phyloP scores from a whole-genome alignment of 2,329 filamentous ascomycete species.

The Nakataea oryzae region DNA sequence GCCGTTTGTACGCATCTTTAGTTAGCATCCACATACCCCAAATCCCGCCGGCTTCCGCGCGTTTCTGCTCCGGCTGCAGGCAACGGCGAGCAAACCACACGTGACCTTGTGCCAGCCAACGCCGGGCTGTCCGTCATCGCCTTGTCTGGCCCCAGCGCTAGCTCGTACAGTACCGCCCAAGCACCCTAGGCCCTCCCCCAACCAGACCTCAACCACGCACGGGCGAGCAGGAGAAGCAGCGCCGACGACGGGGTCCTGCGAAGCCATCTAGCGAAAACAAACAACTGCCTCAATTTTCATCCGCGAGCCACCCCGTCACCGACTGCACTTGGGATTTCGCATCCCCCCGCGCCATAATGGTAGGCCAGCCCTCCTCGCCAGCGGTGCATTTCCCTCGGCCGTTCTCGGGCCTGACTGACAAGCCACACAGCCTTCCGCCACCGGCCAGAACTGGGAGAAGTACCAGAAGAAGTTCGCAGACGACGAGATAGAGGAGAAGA shows the following conservation, averaged over 20 bases:
- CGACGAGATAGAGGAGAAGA: slow-evolving; percentile 97
- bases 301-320: not conserved
- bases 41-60: not conserved
- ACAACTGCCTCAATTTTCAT: not conserved
- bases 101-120: not conserved
- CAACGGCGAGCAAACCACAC: not conserved
- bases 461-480: slow-evolving; percentile 96
- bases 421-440: slow-evolving; percentile 75
- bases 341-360: slow-evolving; percentile 16
- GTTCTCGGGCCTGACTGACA: slow-evolving; percentile 10
- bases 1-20: not conserved
- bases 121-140: not conserved
- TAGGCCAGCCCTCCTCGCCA: slow-evolving; percentile 14
- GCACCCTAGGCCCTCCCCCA: not conserved
- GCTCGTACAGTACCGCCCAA: not conserved
- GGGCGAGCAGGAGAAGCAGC: not conserved
- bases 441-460: slow-evolving; percentile 94
- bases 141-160: not conserved
- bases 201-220: not conserved
- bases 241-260: not conserved
- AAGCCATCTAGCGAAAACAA: not conserved
- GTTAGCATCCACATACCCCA: not conserved
- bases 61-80: not conserved
- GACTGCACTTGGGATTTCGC: not conserved
- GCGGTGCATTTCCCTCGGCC: not conserved